Evolutionary conservation across 2,329 filamentous ascomycete genomes (phyloP), one percentile per base, ranked within the genome.

Genomic region (Karstenula rhodostoma): DNA sequence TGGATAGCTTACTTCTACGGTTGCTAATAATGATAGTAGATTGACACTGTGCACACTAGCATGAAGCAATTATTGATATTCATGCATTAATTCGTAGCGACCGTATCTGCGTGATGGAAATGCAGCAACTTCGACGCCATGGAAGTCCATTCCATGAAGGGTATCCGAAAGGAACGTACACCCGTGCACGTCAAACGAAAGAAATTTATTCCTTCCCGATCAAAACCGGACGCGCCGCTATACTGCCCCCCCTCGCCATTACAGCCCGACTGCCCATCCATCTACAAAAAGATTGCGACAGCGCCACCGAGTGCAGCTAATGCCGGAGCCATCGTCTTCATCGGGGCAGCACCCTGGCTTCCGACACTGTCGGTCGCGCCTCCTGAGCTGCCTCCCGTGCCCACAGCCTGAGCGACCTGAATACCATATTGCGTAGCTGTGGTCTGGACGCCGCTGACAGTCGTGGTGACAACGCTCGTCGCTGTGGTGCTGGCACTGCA

Each of bases 401-500:
- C 57, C 29, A 33, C 40, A 0, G 73, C 74, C 49, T 71, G 66
- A 8, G 73, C 74, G 65, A 77, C 75, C 57, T 72, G 67, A 47
- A 78, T 42, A 9, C 75, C 76, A 60, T 64, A 76, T 49, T 62
- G 66, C 10, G 73, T 76, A 1, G 65, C 69, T 2, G 69, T 68
- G 1, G 67, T 66, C 15, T 42, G 54, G 0, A 48, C 66, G 0
- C 74, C 73, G 49, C 59, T 69, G 1, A 75, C 61, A 1, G 71
- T 77, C 0, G 64, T 72, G 1, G 74, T 77, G 6, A 71, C 63
- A 0, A 73, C 66, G 17, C 64, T 73, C 1, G 72, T 75, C 1
- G 67, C 68, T 2, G 74, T 78, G 9, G 76, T 78, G 1, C 48
- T 65, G 8, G 69, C 74, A 8, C 69, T 68, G 50, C 77, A 78